Evolutionary conservation across 169 alveolate species (phyloP), one percentile per base, ranked within the genome.

Genomic region (Cryptosporidium baileyi): DNA sequence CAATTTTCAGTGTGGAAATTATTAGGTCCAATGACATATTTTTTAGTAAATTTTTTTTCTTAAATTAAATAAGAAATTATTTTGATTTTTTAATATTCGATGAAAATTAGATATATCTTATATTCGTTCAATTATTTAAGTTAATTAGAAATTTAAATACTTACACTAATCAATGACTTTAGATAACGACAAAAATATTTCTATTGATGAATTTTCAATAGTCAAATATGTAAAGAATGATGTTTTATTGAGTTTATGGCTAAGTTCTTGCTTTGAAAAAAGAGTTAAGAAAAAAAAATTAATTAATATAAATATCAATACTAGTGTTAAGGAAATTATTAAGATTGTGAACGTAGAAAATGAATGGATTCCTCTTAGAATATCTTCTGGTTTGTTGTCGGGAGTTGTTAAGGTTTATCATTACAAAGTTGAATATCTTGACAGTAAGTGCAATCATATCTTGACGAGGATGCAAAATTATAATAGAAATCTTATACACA

Each of bases 291-390:
- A 51, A 13, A 74, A 57, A 24, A 57, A 74, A 30, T 44, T 74
- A 0, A 59, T 74, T 36, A 40, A 45, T n/a, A 74, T 74, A 52
- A 43, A 54, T 74, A 54, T 74, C 7, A 36, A 74, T 38, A 49
- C 38, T 15, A 57, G 74, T 9, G 67, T 74, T 36, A 44, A 74
- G 24, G 85, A 74, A 38, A 74, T 74, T 0, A 74, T 74, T 38
- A 30, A 54, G 59, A 28, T 65, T 19, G 47, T 49, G 9, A 74
- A 57, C 34, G 32, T 60, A 0, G 65, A 51, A 22, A 32, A 74
- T 54, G 74, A 54, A 43, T 74, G 85, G 85, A 38, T 74, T 36
- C 85, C 85, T n/a, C 26, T 74, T n/a, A 74, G 85, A 34, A 74
- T 74, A 32, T 74, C 85, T 24, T 32, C 62, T 34, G 85, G 74